A percentile compares a stretch with the other conserved stretches of the same genome.
Conservation (phyloP, 1,139 yeast genomes). For the Pichia sp. region DNA sequence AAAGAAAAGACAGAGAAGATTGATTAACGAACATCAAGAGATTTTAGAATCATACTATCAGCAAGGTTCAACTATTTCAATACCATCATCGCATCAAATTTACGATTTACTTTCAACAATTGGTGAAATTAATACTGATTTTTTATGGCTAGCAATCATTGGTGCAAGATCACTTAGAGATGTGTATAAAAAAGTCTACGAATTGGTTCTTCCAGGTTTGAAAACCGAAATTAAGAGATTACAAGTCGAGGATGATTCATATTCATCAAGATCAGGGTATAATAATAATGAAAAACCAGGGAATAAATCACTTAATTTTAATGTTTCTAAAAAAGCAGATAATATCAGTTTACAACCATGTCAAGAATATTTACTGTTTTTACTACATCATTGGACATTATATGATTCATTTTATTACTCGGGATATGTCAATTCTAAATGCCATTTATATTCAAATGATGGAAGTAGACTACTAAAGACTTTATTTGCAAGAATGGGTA, state of each 20-base stretch:
- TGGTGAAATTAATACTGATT: conserved; percentile 67
- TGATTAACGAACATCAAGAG: conserved; percentile 43
- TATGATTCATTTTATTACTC: conserved; percentile 90
- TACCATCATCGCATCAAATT: conserved; percentile 72
- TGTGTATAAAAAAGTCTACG: conserved; percentile 71
- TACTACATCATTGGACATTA: conserved; percentile 87
- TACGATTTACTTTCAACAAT: conserved; percentile 75
- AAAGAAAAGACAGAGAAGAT: conserved; percentile 36
- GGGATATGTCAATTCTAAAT: conserved; percentile 79
- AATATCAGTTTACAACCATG: conserved; percentile 61
- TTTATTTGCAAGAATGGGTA: conserved; percentile 94
- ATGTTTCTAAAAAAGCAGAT: conserved; percentile 50
- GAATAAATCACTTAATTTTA: conserved; percentile 11
- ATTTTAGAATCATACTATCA: conserved; percentile 63
- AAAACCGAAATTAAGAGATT: conserved; percentile 81
- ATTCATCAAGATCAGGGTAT: conserved; percentile 1
- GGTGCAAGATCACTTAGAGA: conserved; percentile 82
- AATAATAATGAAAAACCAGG: background rate
- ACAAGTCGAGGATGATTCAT: conserved; percentile 21
- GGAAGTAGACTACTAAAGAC: conserved; percentile 84
- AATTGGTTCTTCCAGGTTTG: conserved; percentile 62
- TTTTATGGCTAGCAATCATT: conserved; percentile 80
- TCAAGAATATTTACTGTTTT: conserved; percentile 77
- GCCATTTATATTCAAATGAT: conserved; percentile 85
- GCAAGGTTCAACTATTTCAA: conserved; percentile 72